Evolutionary conservation across 2,329 filamentous ascomycete genomes (phyloP).

Genomic region (Venturia pyrina): DNA sequence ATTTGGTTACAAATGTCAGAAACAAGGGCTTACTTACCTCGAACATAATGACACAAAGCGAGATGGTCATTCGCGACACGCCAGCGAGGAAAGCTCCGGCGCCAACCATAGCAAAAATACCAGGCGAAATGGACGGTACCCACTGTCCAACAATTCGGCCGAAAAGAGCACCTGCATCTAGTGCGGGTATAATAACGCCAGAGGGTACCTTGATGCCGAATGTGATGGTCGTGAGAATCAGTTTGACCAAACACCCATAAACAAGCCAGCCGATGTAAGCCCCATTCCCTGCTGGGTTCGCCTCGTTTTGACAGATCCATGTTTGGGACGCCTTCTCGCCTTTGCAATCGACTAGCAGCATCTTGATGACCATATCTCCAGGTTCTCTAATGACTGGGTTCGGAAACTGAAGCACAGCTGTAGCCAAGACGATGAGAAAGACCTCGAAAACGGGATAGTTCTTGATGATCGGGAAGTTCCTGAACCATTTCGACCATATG

Average conservation of each 20-base stretch:
- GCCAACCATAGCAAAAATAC: constrained; percentile 53
- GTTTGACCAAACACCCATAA: constrained; percentile 44
- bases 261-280: constrained; percentile 42
- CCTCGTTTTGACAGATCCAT: constrained; percentile 45
- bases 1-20: background rate
- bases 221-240: constrained; percentile 47
- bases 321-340: constrained; percentile 20
- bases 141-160: constrained; percentile 43
- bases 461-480: constrained; percentile 42
- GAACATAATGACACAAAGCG: constrained; percentile 51
- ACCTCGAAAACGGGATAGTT: constrained; percentile 42
- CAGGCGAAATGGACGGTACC: constrained; percentile 39
- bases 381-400: constrained; percentile 46
- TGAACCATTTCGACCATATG: constrained; percentile 46
- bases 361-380: constrained; percentile 47
- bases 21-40: constrained; percentile 22
- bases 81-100: constrained; percentile 49
- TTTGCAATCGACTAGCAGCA: constrained; percentile 45
- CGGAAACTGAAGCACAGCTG: constrained; percentile 45
- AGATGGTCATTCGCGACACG: constrained; percentile 49
- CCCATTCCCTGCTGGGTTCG: constrained; percentile 24
- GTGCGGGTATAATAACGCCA: constrained; percentile 50
- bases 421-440: constrained; percentile 42
- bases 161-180: constrained; percentile 49
- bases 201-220: constrained; percentile 52